Percentiles rank a stretch among this genome's conserved stretches.
These are phyloP conservation scores for Talaromyces sp. DNA, from an alignment of 2,329 filamentous ascomycete species.

Conservation along the genomic window DNA sequence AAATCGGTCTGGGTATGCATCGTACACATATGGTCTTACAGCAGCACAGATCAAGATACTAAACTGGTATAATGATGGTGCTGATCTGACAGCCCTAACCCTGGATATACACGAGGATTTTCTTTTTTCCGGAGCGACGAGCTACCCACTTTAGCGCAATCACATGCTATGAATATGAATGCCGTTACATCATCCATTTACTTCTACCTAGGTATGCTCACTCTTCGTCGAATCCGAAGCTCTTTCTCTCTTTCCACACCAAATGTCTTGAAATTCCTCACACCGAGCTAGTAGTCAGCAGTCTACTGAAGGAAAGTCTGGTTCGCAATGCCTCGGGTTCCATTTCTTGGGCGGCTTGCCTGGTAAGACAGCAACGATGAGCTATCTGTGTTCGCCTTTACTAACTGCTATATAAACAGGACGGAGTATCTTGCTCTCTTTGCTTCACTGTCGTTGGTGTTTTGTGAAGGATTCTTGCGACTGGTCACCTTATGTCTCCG, in stretches of 20 bases:
- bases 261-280: slow-evolving; percentile 2
- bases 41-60: no score
- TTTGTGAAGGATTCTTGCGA: slow-evolving; percentile 76
- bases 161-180: slow-evolving; percentile 7
- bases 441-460: slow-evolving; percentile 76
- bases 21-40: background rate
- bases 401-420: slow-evolving; percentile 41
- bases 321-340: slow-evolving; percentile 53
- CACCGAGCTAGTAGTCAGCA: background rate
- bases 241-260: background rate
- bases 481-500: slow-evolving; percentile 83
- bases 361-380: slow-evolving; percentile 35
- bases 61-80: no score
- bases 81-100: background rate
- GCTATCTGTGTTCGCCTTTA: background rate
- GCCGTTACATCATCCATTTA: background rate
- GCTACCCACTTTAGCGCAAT: background rate
- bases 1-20: no score
- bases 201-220: background rate
- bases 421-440: slow-evolving; percentile 84
- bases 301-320: background rate
- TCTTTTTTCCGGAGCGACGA: background rate
- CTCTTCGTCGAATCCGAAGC: background rate
- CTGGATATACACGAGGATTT: background rate
- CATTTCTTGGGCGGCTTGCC: slow-evolving; percentile 60